Base-by-base conservation (phyloP, 441 rosid genomes). In the Jatropha podagrica region DNA sequence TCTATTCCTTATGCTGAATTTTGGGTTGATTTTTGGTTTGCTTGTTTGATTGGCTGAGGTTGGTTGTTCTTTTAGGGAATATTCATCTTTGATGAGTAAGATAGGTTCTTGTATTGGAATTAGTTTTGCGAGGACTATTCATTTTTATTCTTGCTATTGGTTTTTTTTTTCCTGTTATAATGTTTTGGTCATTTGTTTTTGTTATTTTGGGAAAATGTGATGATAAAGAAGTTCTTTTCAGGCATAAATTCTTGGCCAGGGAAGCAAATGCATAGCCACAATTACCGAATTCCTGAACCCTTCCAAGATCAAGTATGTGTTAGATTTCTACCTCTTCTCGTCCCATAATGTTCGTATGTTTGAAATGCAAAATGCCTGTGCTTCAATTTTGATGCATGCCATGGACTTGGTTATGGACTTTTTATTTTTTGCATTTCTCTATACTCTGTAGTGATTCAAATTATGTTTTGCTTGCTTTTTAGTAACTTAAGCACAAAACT, bases 251-350 rank as follows among this genome's bases (percentile, higher is more conserved):
- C 80, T 63, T 95, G 99, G 99, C 96, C 97, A 10, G 99, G 98
- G 70, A 89, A 88, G 84, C 94, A 95, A 83, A 85, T 93, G 76
- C 98, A 95, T 83, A 90, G 97, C 77, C 99, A 95, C 86, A 93
- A 90, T 67, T 93, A 93, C 59, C 92, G 99, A n/a, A 54, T 73
- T 56, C 96, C 98, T 0, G 89, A 88, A 54, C 89, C 88, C 7
- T 93, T 88, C 49, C 81, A 58, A 62, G 91, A 86, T 78, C 90
- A 89, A 85, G 99, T 95, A 85, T 38, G 86, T 81, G 2, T 54
- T 71, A 32, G 60, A 60, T 77, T 81, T 81, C 69, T 48, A 8
- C 66, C 73, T 79, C 38, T 23, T 27, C 37, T 75, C 42, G 32
- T 26, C 15, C 10, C 11, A 10, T 58, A 9, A 23, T 23, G 4